Base-by-base conservation (phyloP, 768 basidiomycete species). In the Panellus pusillus region DNA sequence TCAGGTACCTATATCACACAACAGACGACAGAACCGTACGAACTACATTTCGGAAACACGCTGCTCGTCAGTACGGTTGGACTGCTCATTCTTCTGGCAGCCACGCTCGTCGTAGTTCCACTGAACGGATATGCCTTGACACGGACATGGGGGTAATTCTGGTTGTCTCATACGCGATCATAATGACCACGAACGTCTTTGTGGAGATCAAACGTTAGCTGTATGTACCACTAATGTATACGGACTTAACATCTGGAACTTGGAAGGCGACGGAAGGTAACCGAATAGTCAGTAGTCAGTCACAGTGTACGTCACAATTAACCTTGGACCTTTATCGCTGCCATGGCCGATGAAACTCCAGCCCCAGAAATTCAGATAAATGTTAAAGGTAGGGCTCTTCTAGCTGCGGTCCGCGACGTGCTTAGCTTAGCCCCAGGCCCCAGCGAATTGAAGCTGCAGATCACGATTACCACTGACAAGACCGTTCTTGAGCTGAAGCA, bases 401-500 rank as follows among this genome's bases (percentile, higher is more conserved):
- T 9, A 8, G 14, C 4, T 18, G n/a, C 15, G 4, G 15, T n/a
- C 9, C 28, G 4, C 40, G 32, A 20, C 19, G 8, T 52, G 12
- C 45, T 43, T 32, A 28, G 29, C 39, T 39, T 43, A 51, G 20
- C 54, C 24, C 2, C 44, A 90, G 91, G 94, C 7, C 93, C 94
- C 1, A 91, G 82, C 65, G 95, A 98, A 72, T 79, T 96, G 72
- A 98, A 97, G 76, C 81, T 98, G 31, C 83, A 92, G 66, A 87
- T 98, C 54, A 77, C 83, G 29, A 93, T 98, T 65, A 71, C 79
- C 44, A 79, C 84, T 2, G 84, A 87, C 69, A 93, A 95, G 76
- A 89, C 88, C 1, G 94, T 98, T 20, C 72, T 77, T 44, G 93
- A 98, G 59, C 86, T 99, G 66, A 99, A 99, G 78, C 80, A 86